Conservation (phyloP, 2,329 filamentous ascomycete genomes). For the Penicillium italicum region DNA sequence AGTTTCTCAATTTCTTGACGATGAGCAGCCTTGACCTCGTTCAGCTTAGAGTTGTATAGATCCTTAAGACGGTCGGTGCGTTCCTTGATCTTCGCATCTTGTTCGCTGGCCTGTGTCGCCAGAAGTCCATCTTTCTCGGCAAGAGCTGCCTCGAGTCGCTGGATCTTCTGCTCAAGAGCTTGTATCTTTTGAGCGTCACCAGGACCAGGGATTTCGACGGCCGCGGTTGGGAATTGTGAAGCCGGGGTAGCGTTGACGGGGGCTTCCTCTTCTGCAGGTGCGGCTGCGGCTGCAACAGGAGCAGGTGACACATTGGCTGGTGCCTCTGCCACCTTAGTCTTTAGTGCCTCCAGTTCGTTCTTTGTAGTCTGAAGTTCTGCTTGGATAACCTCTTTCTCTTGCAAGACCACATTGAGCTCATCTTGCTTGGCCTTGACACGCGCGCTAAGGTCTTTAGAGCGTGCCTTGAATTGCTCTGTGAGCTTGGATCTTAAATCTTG, state of each 20-base stretch:
- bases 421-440: conserved; percentile 55
- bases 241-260: conserved; percentile 31
- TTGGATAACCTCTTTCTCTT: conserved; percentile 67
- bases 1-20: conserved; percentile 50
- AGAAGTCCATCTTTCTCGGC: conserved; percentile 46
- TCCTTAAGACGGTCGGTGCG: conserved; percentile 60
- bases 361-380: conserved; percentile 62
- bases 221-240: conserved; percentile 30
- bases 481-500: conserved; percentile 49
- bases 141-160: conserved; percentile 50
- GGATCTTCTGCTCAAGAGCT: conserved; percentile 59
- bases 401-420: conserved; percentile 46
- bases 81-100: conserved; percentile 49
- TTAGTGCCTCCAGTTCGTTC: conserved; percentile 51
- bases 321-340: conserved; percentile 52
- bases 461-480: conserved; percentile 52
- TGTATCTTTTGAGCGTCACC: conserved; percentile 56
- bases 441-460: conserved; percentile 61
- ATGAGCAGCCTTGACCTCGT: conserved; percentile 50
- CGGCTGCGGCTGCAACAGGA: neutral
- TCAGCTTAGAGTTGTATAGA: conserved; percentile 66
- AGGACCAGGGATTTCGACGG: conserved; percentile 22
- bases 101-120: conserved; percentile 49
- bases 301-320: conserved; percentile 39
- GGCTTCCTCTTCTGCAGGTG: conserved; percentile 46